Evolutionary conservation across 1,139 yeast genomes (phyloP).

Genomic region (Debaryomyces robertsiae): DNA sequence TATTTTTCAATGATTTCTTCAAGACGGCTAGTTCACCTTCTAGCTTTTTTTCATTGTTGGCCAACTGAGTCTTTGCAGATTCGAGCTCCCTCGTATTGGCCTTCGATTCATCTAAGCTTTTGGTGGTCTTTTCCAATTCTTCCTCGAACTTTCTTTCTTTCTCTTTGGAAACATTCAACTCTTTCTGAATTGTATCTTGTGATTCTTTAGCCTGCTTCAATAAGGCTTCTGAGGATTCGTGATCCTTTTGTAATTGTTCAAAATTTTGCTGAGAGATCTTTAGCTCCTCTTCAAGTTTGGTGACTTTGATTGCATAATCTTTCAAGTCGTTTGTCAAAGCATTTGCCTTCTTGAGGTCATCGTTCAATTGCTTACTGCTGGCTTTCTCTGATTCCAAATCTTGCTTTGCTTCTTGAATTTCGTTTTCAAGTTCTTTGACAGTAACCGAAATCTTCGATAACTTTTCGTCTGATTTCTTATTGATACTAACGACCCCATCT

Average conservation of each 20-base stretch:
- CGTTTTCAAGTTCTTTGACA: constrained; percentile 4
- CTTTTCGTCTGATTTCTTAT: not conserved
- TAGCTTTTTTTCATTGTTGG: constrained; percentile 13
- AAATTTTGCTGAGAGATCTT: constrained; percentile 3
- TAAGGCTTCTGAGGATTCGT: not conserved
- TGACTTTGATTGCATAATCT: constrained; percentile 2
- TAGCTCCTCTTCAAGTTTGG: constrained; percentile 10
- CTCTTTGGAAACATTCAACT: constrained; percentile 1
- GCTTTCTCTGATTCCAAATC: constrained; percentile 4
- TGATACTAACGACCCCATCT: constrained; percentile 9
- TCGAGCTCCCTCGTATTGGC: constrained; percentile 11
- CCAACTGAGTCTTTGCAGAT: constrained; percentile 3
- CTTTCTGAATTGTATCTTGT: constrained; percentile 3
- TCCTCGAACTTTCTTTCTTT: constrained; percentile 7
- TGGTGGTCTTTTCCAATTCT: constrained; percentile 9
- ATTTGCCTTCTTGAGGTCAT: not conserved
- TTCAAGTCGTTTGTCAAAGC: constrained; percentile 1
- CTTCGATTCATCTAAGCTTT: constrained; percentile 12
- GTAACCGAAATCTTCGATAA: not conserved
- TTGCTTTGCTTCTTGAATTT: constrained; percentile 5
- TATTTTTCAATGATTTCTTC: constrained; percentile 19
- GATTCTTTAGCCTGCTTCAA: constrained; percentile 2
- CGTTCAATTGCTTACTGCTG: not conserved
- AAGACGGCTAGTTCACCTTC: constrained; percentile 16
- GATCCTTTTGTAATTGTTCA: constrained; percentile 8